Percentiles rank a stretch among this genome's conserved stretches.
Conservation (phyloP, 129 eudicot genomes). For the Kitagawia praeruptora region DNA sequence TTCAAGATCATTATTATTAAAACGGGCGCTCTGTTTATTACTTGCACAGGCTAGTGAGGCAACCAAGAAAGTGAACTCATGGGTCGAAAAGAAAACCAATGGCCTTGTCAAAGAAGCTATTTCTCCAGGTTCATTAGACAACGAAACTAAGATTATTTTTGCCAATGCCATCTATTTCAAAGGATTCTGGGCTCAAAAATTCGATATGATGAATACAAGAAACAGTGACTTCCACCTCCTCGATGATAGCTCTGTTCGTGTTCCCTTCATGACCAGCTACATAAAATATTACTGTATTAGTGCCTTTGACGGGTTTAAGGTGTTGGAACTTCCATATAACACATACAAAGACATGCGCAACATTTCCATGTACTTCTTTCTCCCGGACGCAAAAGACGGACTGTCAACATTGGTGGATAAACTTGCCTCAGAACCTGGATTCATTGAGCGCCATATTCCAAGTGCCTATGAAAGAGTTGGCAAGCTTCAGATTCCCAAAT, state of each 20-base stretch:
- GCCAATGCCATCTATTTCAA: neutral
- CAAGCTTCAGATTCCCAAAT: conserved; percentile 28
- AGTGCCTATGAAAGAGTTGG: neutral
- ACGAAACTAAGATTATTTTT: neutral
- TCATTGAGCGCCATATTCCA: conserved; percentile 19
- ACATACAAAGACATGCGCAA: conserved; percentile 7
- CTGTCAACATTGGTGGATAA: conserved; percentile 20
- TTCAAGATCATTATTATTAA: neutral
- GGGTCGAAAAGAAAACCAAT: neutral
- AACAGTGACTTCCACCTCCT: conserved; percentile 13
- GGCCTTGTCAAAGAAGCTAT: neutral
- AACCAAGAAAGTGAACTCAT: neutral
- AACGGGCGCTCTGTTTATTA: neutral
- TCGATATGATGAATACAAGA: neutral
- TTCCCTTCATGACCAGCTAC: conserved; percentile 31
- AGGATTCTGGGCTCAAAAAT: neutral
- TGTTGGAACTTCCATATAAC: conserved; percentile 30
- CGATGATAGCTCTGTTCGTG: conserved; percentile 22
- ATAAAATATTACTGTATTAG: neutral
- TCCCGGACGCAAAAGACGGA: conserved; percentile 38
- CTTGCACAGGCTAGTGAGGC: neutral
- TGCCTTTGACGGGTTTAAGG: conserved; percentile 21
- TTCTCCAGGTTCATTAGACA: neutral
- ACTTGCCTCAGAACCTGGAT: conserved; percentile 10
- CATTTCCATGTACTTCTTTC: conserved; percentile 44